Evolutionary conservation across 768 basidiomycete genomes (phyloP), one percentile per base, ranked within the genome.

Genomic region (Tulasnella sp.): DNA sequence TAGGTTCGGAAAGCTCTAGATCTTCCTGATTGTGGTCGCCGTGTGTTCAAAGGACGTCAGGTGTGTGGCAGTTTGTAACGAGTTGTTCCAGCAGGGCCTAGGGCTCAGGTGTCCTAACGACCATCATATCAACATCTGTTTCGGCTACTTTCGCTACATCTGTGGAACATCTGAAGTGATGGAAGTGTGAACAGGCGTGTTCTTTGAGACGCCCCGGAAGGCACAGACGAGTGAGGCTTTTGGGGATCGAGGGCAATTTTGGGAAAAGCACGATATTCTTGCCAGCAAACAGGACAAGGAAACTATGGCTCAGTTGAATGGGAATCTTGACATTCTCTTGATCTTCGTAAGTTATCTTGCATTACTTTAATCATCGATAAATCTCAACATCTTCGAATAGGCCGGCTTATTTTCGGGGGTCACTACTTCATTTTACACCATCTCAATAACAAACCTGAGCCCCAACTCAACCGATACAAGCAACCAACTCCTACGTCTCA

Each of bases 321-420:
- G 34, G 13, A 50, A 49, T 41, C 23, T 59, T 7, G 58, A 59
- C n/a, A 51, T 49, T 38, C 58, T 59, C 15, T 47, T 59, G 27
- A 59, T 59, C 4, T 59, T 59, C 15, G 58, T 59, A 32, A 51
- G 44, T 41, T 54, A 24, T 11, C 26, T 8, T 7, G 10, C 10
- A 7, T 19, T 32, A 11, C 30, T 1, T 19, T n/a, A 17, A 13
- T 41, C 4, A 8, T 1, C n/a, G 32, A 34, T 17, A 15, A 27
- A 48, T n/a, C 9, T 41, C 29, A 13, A 24, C 15, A 32, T 34
- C 4, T 30, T 29, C 38, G n/a, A 4, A 11, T 30, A 59, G 58
- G 58, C 58, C 5, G 58, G 58, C 34, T 47, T 59, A 19, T 59
- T 59, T 23, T 59, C 58, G 9, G 45, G 47, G 13, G 50, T 59